A percentile compares a stretch with the other conserved stretches of the same genome.
Evolutionary conservation across 139 green algal genomes (phyloP).

Genomic region (Closterium sp.): DNA sequence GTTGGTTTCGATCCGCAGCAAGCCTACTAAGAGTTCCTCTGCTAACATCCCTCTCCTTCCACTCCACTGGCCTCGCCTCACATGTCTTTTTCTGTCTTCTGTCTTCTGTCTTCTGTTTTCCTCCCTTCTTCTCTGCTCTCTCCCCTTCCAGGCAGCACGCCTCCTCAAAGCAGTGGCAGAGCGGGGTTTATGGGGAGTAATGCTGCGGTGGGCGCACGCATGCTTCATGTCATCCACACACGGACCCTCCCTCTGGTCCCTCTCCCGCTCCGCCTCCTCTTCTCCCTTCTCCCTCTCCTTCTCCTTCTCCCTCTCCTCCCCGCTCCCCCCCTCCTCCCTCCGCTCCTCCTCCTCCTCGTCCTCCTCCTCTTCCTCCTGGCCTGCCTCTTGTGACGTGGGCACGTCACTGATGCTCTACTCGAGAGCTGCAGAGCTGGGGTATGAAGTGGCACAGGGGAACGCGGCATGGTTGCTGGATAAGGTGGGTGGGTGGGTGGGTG

Average conservation of each 20-base stretch:
- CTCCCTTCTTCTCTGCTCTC: not conserved
- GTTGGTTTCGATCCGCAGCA: too few relatives aligned
- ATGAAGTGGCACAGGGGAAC: conserved; percentile 88
- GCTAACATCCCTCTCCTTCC: too few relatives aligned
- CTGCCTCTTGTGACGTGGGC: not conserved
- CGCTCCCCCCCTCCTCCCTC: too few relatives aligned
- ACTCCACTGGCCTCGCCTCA: too few relatives aligned
- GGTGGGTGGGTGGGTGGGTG: not conserved
- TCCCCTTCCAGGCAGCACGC: conserved; percentile 38
- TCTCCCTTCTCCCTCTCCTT: not conserved
- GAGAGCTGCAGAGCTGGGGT: conserved; percentile 76
- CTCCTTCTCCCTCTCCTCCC: not conserved
- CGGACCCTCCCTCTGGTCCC: not conserved
- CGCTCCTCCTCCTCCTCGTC: not conserved
- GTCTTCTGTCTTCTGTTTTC: not conserved
- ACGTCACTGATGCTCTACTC: conserved; percentile 75
- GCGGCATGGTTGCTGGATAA: conserved; percentile 85
- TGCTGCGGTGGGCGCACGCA: conserved; percentile 57
- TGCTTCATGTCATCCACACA: conserved; percentile 26
- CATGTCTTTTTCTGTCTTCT: too few relatives aligned
- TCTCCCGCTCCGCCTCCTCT: not conserved
- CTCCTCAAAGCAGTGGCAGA: conserved; percentile 70
- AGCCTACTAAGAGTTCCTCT: too few relatives aligned
- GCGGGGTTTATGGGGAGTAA: conserved; percentile 53
- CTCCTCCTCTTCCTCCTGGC: not conserved